Evolutionary conservation across 2,329 filamentous ascomycete genomes (phyloP).

Genomic region (Xylariaceae sp.): DNA sequence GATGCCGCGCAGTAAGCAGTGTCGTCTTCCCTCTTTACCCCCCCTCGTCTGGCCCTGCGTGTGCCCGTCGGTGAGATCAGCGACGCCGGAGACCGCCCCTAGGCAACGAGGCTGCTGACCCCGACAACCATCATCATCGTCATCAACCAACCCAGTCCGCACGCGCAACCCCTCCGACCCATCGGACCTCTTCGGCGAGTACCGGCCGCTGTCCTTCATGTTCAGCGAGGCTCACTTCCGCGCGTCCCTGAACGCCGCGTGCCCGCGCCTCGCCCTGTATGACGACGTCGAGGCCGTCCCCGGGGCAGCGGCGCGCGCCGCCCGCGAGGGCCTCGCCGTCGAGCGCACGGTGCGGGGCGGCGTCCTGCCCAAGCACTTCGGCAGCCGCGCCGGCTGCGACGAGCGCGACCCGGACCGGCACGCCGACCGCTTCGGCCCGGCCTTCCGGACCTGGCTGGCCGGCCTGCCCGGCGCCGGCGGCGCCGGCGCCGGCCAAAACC

Average conservation of each 20-base stretch:
- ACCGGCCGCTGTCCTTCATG: conserved; percentile 33
- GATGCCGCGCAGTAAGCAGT: conserved; percentile 35
- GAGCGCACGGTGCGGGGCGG: conserved; percentile 22
- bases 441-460: conserved; percentile 24
- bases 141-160: too few species aligned
- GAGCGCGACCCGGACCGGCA: conserved; percentile 30
- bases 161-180: conserved; percentile 29
- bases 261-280: conserved; percentile 31
- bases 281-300: conserved; percentile 28
- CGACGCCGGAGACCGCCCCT: too few species aligned
- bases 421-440: conserved; percentile 26
- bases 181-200: conserved; percentile 28
- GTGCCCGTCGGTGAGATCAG: too few species aligned
- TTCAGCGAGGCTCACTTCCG: conserved; percentile 37
- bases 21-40: too few species aligned
- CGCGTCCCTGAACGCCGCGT: conserved; percentile 24
- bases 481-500: too few species aligned
- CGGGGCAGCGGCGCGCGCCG: conserved; percentile 21
- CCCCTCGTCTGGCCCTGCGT: too few species aligned
- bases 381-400: conserved; percentile 28
- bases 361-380: conserved; percentile 29
- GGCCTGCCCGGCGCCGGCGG: background rate
- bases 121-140: too few species aligned
- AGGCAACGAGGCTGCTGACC: too few species aligned
- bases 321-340: conserved; percentile 10